phyloP scores from a whole-genome alignment of 164 flowering plant genomes.

The Annona cherimola region DNA sequence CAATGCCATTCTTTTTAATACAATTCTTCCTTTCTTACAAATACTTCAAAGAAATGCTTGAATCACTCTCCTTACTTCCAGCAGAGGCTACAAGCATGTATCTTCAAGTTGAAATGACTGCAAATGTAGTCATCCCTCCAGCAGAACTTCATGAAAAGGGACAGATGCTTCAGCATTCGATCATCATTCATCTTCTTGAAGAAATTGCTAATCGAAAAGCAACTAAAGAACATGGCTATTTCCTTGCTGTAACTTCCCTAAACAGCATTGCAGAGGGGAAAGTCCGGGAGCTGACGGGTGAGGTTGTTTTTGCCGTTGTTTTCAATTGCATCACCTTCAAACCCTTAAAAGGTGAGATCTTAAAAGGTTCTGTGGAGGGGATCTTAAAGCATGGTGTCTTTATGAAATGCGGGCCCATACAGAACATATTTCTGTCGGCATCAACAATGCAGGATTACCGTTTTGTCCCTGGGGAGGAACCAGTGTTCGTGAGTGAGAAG shows the following conservation, averaged over 20 bases:
- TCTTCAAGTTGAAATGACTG: conserved; percentile 20
- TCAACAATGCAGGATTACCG: conserved; percentile 56
- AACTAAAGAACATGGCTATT: conserved; percentile 61
- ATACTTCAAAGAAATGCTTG: no score
- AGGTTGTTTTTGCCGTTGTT: conserved; percentile 66
- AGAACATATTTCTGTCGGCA: conserved; percentile 46
- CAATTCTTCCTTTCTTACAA: no score
- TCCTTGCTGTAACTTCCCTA: conserved; percentile 47
- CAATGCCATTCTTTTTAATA: no score
- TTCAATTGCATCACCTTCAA: conserved; percentile 66
- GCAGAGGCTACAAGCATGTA: conserved; percentile 14
- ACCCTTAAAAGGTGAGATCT: conserved; percentile 57
- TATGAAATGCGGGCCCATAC: conserved; percentile 64
- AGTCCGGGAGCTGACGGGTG: conserved; percentile 49
- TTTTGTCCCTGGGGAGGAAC: conserved; percentile 59
- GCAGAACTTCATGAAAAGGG: conserved; percentile 19
- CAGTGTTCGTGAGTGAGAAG: conserved; percentile 49
- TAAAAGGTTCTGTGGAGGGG: conserved; percentile 52
- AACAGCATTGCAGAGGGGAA: conserved; percentile 58
- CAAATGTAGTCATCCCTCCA: conserved; percentile 25
- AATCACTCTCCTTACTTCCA: not conserved
- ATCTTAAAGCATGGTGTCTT: conserved; percentile 69
- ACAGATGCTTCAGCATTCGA: conserved; percentile 44
- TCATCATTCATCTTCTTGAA: conserved; percentile 46
- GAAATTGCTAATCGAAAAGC: conserved; percentile 55